Percentiles rank a stretch among this genome's conserved stretches.
Evolutionary conservation across 805 yeast genomes (phyloP).

Genomic region (Nakazawaea wyomingensis): DNA sequence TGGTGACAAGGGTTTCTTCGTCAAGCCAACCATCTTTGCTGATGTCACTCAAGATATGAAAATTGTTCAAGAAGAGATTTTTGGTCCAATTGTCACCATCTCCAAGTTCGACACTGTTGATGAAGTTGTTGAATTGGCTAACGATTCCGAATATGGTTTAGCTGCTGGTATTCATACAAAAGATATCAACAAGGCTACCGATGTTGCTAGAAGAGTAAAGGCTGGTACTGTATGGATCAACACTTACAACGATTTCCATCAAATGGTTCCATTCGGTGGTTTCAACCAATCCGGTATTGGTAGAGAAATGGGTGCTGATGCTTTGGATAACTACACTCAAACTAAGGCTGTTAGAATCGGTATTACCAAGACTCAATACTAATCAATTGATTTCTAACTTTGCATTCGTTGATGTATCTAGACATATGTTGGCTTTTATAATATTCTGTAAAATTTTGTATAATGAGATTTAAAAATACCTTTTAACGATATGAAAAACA

Average conservation of each 20-base stretch:
- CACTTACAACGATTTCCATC: slow-evolving; percentile 85
- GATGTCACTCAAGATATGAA: slow-evolving; percentile 63
- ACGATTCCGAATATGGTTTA: slow-evolving; percentile 78
- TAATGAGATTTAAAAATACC: not conserved
- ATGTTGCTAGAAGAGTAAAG: slow-evolving; percentile 66
- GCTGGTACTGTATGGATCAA: slow-evolving; percentile 94
- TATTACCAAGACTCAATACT: slow-evolving; percentile 21
- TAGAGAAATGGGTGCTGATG: slow-evolving; percentile 88
- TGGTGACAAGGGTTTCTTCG: slow-evolving; percentile 59
- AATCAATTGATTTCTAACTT: slow-evolving; percentile 2
- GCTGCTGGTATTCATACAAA: slow-evolving; percentile 88
- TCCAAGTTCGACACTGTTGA: slow-evolving; percentile 78
- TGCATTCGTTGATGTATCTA: too few relatives aligned
- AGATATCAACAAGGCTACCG: slow-evolving; percentile 68
- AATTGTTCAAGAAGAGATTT: slow-evolving; percentile 73
- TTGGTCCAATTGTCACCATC: slow-evolving; percentile 89
- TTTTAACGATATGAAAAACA: too few relatives aligned
- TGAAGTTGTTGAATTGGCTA: slow-evolving; percentile 74
- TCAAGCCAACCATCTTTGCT: slow-evolving; percentile 71
- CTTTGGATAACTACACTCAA: slow-evolving; percentile 80
- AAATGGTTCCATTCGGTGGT: slow-evolving; percentile 89
- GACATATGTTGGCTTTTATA: too few relatives aligned
- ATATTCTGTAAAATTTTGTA: not conserved
- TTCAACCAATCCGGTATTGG: slow-evolving; percentile 89
- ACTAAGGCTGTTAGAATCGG: slow-evolving; percentile 72